A percentile compares a stretch with the other conserved stretches of the same genome.
Conservation (phyloP, 139 green algal genomes). For the Chlamydomonas sp. region DNA sequence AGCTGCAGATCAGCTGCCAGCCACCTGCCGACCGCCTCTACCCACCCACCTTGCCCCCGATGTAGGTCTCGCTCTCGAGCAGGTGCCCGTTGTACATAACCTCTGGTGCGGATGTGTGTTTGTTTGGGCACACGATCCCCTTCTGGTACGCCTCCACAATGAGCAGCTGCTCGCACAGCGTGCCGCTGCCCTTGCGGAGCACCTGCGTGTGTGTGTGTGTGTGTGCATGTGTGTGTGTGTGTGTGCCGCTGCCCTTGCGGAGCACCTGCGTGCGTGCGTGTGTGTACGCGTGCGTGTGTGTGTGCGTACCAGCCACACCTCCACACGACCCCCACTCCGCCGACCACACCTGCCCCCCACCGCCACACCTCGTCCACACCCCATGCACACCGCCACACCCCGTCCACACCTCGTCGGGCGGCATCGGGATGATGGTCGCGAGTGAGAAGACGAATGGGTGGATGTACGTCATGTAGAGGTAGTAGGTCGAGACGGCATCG, state of each 20-base stretch:
- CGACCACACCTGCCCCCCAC: too few relatives aligned
- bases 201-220: too few relatives aligned
- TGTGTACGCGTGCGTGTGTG: too few relatives aligned
- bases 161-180: constrained; percentile 95
- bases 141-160: constrained; percentile 80
- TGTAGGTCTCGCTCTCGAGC: constrained; percentile 97
- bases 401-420: constrained; percentile 94
- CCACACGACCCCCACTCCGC: constrained; percentile 41
- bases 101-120: constrained; percentile 67
- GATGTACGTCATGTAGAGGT: constrained; percentile 99
- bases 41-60: constrained; percentile 93
- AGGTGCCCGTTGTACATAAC: constrained; percentile 73
- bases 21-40: constrained; percentile 37
- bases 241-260: too few relatives aligned
- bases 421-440: constrained; percentile 96
- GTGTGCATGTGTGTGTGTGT: too few relatives aligned
- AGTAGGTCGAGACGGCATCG: constrained; percentile 94
- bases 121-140: constrained; percentile 93
- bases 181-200: constrained; percentile 90
- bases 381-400: too few relatives aligned
- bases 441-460: constrained; percentile 99
- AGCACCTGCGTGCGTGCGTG: too few relatives aligned
- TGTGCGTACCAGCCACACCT: too few relatives aligned
- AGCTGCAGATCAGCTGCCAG: too few relatives aligned
- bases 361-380: constrained; percentile 61